Percentiles rank a stretch among this genome's conserved stretches.
Evolutionary conservation across 306 rosid genomes (phyloP).

Genomic region (Quercus parvula): DNA sequence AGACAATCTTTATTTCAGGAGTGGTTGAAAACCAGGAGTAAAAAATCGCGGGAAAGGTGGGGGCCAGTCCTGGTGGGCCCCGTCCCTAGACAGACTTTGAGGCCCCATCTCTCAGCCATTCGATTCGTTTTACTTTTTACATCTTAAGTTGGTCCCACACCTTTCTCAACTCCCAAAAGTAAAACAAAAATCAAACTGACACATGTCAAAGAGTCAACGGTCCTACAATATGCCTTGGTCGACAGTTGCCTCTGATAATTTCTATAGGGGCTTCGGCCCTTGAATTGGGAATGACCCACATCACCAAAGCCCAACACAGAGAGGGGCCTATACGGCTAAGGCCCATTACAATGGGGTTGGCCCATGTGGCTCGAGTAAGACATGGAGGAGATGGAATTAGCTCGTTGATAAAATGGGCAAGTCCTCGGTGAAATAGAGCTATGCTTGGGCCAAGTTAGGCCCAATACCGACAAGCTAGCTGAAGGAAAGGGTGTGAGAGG

Average conservation of each 20-base stretch:
- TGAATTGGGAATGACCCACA: too few relatives aligned
- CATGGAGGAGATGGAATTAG: too few relatives aligned
- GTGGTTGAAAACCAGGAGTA: constrained; percentile 15
- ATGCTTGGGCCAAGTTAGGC: too few relatives aligned
- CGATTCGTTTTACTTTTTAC: background rate
- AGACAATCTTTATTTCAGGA: constrained; percentile 10
- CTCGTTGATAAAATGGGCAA: too few relatives aligned
- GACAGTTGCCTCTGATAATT: constrained; percentile 14
- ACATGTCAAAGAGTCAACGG: constrained; percentile 23
- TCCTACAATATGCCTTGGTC: constrained; percentile 3
- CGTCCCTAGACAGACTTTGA: background rate
- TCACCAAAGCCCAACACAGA: too few relatives aligned
- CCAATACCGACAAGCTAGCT: too few relatives aligned
- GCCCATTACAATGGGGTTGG: too few relatives aligned
- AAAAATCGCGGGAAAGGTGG: constrained; percentile 19
- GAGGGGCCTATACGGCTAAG: too few relatives aligned
- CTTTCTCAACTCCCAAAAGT: background rate
- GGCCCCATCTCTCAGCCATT: background rate
- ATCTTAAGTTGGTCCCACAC: background rate
- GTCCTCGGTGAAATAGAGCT: too few relatives aligned
- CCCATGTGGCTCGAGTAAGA: too few relatives aligned
- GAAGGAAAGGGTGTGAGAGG: too few relatives aligned
- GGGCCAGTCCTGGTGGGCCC: constrained; percentile 23
- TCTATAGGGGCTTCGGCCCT: too few relatives aligned
- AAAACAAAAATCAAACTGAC: background rate